Evolutionary conservation across 2,329 filamentous ascomycete genomes (phyloP).

Genomic region (Curvularia verruculosa): DNA sequence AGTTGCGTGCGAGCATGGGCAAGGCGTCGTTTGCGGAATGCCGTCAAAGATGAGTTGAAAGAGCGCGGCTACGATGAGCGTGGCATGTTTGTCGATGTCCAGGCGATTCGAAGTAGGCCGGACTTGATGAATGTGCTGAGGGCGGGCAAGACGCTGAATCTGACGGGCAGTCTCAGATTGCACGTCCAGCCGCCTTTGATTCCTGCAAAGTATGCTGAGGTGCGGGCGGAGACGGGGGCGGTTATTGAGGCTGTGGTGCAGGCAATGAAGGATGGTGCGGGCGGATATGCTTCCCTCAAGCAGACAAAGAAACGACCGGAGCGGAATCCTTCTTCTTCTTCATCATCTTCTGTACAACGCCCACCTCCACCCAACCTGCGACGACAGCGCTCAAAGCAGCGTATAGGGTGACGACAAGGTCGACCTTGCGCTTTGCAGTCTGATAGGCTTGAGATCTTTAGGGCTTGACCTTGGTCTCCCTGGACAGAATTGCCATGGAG

Average conservation of each 20-base stretch:
- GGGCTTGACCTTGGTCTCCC: background rate
- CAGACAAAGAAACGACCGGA: background rate
- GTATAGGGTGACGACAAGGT: background rate
- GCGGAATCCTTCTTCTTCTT: background rate
- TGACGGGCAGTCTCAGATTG: conserved; percentile 38
- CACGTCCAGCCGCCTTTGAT: conserved; percentile 31
- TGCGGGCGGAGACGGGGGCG: conserved; percentile 30
- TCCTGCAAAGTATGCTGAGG: conserved; percentile 35
- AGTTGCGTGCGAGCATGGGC: conserved; percentile 43
- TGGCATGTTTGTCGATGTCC: conserved; percentile 27
- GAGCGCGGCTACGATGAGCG: conserved; percentile 36
- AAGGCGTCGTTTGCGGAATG: conserved; percentile 37
- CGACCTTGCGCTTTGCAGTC: background rate
- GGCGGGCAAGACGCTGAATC: conserved; percentile 11
- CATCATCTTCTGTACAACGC: conserved; percentile 1
- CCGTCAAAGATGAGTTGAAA: conserved; percentile 39
- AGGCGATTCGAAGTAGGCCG: background rate
- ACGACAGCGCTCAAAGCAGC: background rate
- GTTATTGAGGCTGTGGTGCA: conserved; percentile 24
- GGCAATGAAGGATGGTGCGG: background rate
- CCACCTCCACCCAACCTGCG: background rate
- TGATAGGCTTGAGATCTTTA: background rate
- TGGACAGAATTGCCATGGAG: background rate
- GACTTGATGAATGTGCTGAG: conserved; percentile 11
- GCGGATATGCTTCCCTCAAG: background rate